A percentile compares a stretch with the other conserved stretches of the same genome.
These are phyloP conservation scores for Samsoniella hepiali DNA, from an alignment of 2,329 filamentous ascomycete genomes.

Conservation along the genomic window DNA sequence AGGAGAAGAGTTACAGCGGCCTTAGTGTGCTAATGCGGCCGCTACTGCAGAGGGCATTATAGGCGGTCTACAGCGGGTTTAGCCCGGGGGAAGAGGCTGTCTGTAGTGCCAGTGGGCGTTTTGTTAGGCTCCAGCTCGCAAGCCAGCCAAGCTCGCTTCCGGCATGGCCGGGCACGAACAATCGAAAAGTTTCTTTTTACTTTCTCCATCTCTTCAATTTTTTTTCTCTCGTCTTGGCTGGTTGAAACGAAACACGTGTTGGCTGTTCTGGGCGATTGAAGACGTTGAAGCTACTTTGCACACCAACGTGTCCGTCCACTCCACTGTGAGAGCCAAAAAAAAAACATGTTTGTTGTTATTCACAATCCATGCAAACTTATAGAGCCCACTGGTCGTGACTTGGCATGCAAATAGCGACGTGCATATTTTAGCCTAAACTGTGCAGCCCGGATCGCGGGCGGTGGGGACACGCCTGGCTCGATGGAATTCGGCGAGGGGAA, in stretches of 20 bases:
- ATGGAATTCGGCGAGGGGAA: slow-evolving; percentile 14
- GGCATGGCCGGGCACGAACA: neutral
- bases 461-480: neutral
- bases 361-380: neutral
- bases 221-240: no score
- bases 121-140: neutral
- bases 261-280: no score
- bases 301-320: no score
- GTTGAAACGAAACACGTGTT: no score
- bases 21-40: neutral
- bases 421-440: slow-evolving; percentile 9
- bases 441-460: slow-evolving; percentile 16
- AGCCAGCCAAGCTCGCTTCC: neutral
- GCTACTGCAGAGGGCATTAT: neutral
- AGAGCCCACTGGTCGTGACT: neutral
- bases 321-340: no score
- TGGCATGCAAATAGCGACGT: slow-evolving; percentile 13
- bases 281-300: no score
- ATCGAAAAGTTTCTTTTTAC: neutral
- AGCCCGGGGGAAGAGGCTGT: neutral
- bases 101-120: neutral
- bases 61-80: slow-evolving; percentile 12
- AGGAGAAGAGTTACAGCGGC: neutral
- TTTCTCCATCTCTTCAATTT: no score
- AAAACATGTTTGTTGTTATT: neutral